Evolutionary conservation across 1,284 basidiomycete genomes (phyloP).

Genomic region (Ceratobasidium sp.): DNA sequence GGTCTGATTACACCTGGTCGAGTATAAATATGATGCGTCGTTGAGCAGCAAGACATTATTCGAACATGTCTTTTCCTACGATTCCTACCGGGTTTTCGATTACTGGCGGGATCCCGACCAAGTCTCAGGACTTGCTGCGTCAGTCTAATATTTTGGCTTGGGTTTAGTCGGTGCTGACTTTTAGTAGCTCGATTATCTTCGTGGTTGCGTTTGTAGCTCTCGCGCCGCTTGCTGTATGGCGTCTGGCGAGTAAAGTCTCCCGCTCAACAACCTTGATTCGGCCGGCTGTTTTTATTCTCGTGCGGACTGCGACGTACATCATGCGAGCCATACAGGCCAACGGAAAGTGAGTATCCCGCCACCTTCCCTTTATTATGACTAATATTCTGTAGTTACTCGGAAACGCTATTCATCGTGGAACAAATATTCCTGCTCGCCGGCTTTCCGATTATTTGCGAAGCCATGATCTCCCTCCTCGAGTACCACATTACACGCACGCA

Average conservation of each 20-base stretch:
- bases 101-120: slow-evolving; percentile 29
- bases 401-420: slow-evolving; percentile 29
- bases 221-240: slow-evolving; percentile 38
- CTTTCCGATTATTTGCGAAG: slow-evolving; percentile 33
- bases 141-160: background rate
- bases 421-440: slow-evolving; percentile 28
- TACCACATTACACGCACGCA: slow-evolving; percentile 34
- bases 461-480: slow-evolving; percentile 18
- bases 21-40: slow-evolving; percentile 1
- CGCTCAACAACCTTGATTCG: slow-evolving; percentile 40
- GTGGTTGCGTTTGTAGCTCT: slow-evolving; percentile 17
- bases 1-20: too few species aligned
- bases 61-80: background rate
- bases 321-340: slow-evolving; percentile 41
- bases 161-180: background rate
- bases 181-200: slow-evolving; percentile 23
- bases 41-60: background rate
- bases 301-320: slow-evolving; percentile 41
- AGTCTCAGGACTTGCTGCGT: slow-evolving; percentile 30
- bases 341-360: slow-evolving; percentile 9
- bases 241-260: slow-evolving; percentile 18
- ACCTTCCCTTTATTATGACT: background rate
- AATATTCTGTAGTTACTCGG: background rate
- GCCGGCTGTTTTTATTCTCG: slow-evolving; percentile 39
- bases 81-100: slow-evolving; percentile 9